Evolutionary conservation across 2,329 filamentous ascomycete species (phyloP).

Genomic region (Erysiphe pulchra): DNA sequence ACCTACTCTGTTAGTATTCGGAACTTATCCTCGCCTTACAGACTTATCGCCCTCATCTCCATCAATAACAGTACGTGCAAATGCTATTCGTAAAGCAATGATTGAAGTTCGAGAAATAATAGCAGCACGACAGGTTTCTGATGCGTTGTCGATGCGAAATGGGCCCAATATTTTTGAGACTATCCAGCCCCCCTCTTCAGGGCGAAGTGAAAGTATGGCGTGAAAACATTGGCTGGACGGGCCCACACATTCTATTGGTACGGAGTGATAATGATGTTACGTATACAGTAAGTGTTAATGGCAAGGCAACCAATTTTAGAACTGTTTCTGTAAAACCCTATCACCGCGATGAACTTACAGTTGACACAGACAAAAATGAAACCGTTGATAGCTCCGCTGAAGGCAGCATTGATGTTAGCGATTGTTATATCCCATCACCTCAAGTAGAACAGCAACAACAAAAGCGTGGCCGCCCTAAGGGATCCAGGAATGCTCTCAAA

Average conservation of each 20-base stretch:
- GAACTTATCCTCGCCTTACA: too few relatives aligned
- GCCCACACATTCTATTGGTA: background rate
- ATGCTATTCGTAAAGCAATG: background rate
- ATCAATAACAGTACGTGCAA: background rate
- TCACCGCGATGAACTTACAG: background rate
- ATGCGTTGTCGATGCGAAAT: background rate
- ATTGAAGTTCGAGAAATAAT: conserved; percentile 1
- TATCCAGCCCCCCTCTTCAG: background rate
- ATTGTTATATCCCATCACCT: background rate
- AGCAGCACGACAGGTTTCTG: background rate
- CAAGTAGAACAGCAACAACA: background rate
- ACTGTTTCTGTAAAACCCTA: background rate
- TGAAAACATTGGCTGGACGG: background rate
- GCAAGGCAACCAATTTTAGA: background rate
- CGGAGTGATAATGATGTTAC: background rate
- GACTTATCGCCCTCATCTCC: background rate
- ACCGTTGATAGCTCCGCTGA: background rate
- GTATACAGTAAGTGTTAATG: background rate
- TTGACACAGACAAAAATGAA: background rate
- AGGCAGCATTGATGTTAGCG: background rate
- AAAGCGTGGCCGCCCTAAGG: background rate
- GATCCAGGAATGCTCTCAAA: background rate
- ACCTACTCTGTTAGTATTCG: too few relatives aligned
- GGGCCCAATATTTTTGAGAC: background rate
- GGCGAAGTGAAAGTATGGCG: background rate